A percentile compares a stretch with the other conserved stretches of the same genome.
These are phyloP conservation scores for Xerocomus minutiporus DNA, from an alignment of 1,284 basidiomycete species.

Conservation along the genomic window DNA sequence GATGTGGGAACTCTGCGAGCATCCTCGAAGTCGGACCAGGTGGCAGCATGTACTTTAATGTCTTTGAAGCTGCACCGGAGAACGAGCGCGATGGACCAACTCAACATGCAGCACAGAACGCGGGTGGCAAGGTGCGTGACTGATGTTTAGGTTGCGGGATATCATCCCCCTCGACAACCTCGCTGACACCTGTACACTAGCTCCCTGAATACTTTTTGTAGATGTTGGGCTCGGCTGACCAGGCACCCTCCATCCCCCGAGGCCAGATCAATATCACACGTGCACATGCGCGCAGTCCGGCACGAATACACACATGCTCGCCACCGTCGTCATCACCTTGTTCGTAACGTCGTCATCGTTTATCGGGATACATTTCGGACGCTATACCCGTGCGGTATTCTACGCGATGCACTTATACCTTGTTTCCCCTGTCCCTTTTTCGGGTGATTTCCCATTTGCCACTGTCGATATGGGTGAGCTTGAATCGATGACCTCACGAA, in stretches of 20 bases:
- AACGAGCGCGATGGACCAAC: conserved; percentile 85
- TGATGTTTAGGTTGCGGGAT: neutral
- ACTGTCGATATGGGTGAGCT: neutral
- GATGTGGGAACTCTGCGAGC: conserved; percentile 96
- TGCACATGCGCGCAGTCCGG: neutral
- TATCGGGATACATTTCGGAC: conserved; percentile 8
- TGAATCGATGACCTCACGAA: conserved; percentile 4
- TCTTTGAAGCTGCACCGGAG: conserved; percentile 97
- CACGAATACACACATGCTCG: neutral
- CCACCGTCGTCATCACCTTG: neutral
- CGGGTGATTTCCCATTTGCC: neutral
- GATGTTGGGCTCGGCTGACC: conserved; percentile 4
- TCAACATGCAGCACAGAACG: conserved; percentile 67
- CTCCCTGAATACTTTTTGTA: conserved; percentile 71
- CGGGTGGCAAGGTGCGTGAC: conserved; percentile 57
- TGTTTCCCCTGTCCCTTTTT: neutral
- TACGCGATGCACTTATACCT: neutral
- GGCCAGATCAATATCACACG: conserved; percentile 8
- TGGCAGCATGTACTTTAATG: conserved; percentile 91
- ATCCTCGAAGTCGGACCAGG: conserved; percentile 95
- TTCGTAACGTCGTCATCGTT: conserved; percentile 2
- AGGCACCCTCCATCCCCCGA: neutral
- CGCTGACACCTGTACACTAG: conserved; percentile 33
- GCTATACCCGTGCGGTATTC: conserved; percentile 4
- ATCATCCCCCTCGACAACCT: neutral